These are phyloP conservation scores for Pseudozyma sp. DNA, from an alignment of 1,284 basidiomycete genomes.

Conservation along the genomic window DNA sequence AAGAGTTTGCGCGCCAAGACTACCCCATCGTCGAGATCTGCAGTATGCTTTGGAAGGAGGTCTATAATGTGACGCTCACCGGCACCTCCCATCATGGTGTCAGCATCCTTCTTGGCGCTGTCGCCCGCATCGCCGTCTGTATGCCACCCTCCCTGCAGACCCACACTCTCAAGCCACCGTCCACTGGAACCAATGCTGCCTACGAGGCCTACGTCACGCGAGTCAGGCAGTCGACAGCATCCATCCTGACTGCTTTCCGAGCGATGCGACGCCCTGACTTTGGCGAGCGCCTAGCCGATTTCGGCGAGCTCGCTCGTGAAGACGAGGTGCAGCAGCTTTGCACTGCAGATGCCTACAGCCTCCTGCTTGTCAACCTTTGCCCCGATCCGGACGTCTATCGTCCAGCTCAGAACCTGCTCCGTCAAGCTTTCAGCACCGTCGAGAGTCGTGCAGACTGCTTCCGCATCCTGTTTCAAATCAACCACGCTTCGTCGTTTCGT, in stretches of 20 bases:
- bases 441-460: conserved; percentile 60
- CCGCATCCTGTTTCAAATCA: conserved; percentile 53
- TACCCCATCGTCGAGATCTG: conserved; percentile 41
- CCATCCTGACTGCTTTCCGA: conserved; percentile 36
- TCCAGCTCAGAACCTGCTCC: conserved; percentile 55
- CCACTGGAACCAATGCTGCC: conserved; percentile 13
- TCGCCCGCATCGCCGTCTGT: conserved; percentile 36
- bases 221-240: conserved; percentile 41
- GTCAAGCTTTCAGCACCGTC: conserved; percentile 55
- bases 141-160: conserved; percentile 48
- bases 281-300: conserved; percentile 39
- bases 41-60: conserved; percentile 49
- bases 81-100: conserved; percentile 28
- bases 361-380: conserved; percentile 54
- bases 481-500: conserved; percentile 34
- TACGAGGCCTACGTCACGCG: conserved; percentile 42
- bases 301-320: conserved; percentile 46
- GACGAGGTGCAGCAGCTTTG: conserved; percentile 52
- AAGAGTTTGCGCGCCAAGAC: conserved; percentile 16
- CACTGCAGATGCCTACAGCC: conserved; percentile 35
- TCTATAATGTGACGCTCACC: conserved; percentile 29
- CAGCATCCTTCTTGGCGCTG: conserved; percentile 44
- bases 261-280: conserved; percentile 45
- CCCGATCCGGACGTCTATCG: conserved; percentile 55
- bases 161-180: conserved; percentile 39